Evolutionary conservation across 2,329 filamentous ascomycete genomes (phyloP), one percentile per base, ranked within the genome.

Genomic region (Pseudocercospora musae): DNA sequence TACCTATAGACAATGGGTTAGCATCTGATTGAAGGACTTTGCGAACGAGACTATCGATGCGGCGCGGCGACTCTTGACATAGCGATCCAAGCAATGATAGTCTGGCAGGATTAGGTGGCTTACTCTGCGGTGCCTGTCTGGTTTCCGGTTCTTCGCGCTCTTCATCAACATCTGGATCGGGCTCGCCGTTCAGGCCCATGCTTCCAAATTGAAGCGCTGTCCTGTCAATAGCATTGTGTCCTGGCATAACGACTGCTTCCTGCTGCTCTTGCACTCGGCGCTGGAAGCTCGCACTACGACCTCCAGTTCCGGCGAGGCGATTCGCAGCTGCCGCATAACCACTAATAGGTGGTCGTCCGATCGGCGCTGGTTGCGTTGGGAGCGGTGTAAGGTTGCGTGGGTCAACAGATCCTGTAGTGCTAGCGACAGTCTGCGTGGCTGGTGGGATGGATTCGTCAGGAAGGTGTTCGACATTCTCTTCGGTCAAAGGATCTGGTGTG

Each of bases 241-340:
- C 92, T 50, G 95, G 95, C 94, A 99, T 97, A 68, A 96, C 92
- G 44, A 99, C 95, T 62, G 95, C 92, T 80, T 99, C 95, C 77
- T 96, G 93, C 75, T 99, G 95, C 71, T 98, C 93, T 72, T 96
- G 83, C 58, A 97, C 85, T 72, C 92, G 90, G 68, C 94, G 88
- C 76, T 96, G 90, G 77, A 90, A 92, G 78, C 89, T 93, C 20
- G 91, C 86, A 59, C 87, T 88, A 64, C 94, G 90, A 63, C 82
- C 81, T 61, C 84, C 72, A 31, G 77, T 78, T 23, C 85, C 80
- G 65, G 88, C 89, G 11, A 90, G 90, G 80, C 96, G 96, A 71
- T 90, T 82, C 25, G 92, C 91, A 55, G 88, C 89, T n/a, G 91
- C 84, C 55, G 89, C 91, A 75, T 86, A 96, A 58, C 90, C 90